These are phyloP conservation scores for Xylariaceae sp. DNA, from an alignment of 2,329 filamentous ascomycete genomes.

Conservation along the genomic window DNA sequence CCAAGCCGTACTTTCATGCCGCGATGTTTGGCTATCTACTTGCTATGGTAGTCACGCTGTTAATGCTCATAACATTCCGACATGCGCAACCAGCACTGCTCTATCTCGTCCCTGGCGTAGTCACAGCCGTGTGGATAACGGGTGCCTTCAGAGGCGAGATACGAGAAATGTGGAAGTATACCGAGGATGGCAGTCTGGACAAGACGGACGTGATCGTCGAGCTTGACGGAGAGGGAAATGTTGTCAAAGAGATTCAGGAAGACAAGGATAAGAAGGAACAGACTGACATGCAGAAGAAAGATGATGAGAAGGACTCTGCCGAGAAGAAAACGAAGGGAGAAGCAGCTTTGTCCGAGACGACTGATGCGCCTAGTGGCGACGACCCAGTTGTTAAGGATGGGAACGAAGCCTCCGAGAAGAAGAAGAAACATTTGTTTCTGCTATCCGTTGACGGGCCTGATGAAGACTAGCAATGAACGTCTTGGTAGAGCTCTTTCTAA, in stretches of 20 bases:
- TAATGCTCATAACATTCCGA: slow-evolving; percentile 69
- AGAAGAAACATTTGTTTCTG: slow-evolving; percentile 23
- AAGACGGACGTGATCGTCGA: slow-evolving; percentile 51
- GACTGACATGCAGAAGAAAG: slow-evolving; percentile 27
- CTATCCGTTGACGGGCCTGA: slow-evolving; percentile 31
- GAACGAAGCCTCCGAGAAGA: neutral
- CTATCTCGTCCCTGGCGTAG: slow-evolving; percentile 84
- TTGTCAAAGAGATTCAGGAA: slow-evolving; percentile 38
- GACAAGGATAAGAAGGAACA: slow-evolving; percentile 34
- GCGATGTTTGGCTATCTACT: slow-evolving; percentile 69
- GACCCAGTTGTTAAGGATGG: slow-evolving; percentile 7
- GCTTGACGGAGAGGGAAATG: slow-evolving; percentile 45
- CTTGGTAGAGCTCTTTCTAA: neutral
- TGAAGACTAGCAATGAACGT: neutral
- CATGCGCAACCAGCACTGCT: slow-evolving; percentile 86
- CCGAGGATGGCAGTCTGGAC: slow-evolving; percentile 61
- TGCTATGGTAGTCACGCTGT: slow-evolving; percentile 72
- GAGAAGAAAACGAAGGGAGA: slow-evolving; percentile 18
- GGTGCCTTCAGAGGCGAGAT: slow-evolving; percentile 67
- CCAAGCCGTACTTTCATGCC: slow-evolving; percentile 80
- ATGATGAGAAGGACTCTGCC: neutral
- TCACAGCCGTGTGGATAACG: slow-evolving; percentile 69
- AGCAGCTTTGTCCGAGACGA: too few relatives aligned
- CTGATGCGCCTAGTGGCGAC: slow-evolving; percentile 18
- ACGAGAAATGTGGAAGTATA: slow-evolving; percentile 72